phyloP scores from a whole-genome alignment of 2,329 filamentous ascomycete genomes.

The Fusarium citri region DNA sequence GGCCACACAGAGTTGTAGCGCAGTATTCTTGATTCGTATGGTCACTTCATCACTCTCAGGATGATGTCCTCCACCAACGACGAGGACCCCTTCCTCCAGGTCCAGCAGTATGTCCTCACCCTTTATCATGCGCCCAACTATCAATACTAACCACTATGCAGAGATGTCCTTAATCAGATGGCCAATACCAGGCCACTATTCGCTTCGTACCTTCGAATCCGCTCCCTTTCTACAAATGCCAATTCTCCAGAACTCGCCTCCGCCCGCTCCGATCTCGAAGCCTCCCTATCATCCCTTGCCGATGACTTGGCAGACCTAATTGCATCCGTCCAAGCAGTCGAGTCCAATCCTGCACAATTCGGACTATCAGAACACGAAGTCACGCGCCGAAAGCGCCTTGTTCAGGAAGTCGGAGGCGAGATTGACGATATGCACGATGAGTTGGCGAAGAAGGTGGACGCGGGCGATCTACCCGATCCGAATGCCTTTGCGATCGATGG shows the following conservation, averaged over 20 bases:
- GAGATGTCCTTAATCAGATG: conserved; percentile 89
- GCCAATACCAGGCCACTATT: conserved; percentile 86
- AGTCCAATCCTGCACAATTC: conserved; percentile 87
- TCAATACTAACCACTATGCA: conserved; percentile 53
- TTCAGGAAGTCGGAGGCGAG: conserved; percentile 90
- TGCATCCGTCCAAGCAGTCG: conserved; percentile 87
- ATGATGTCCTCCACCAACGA: conserved; percentile 78
- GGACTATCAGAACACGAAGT: conserved; percentile 88
- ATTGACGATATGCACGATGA: conserved; percentile 90
- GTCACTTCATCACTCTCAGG: conserved; percentile 45
- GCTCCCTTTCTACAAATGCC: conserved; percentile 79
- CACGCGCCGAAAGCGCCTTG: conserved; percentile 79
- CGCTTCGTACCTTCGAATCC: conserved; percentile 94
- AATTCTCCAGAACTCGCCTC: conserved; percentile 86
- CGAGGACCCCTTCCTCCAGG: conserved; percentile 78
- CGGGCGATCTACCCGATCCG: conserved; percentile 64
- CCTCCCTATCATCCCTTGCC: conserved; percentile 73
- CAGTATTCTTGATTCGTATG: conserved; percentile 38
- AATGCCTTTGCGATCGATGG: conserved; percentile 67
- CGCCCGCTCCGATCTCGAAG: conserved; percentile 76
- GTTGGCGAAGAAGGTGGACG: conserved; percentile 70
- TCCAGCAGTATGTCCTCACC: conserved; percentile 68
- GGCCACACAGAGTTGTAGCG: background rate
- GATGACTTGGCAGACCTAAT: conserved; percentile 91
- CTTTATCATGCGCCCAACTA: background rate